Evolutionary conservation across 2,329 filamentous ascomycete species (phyloP).

Genomic region (Colletotrichum sp.): DNA sequence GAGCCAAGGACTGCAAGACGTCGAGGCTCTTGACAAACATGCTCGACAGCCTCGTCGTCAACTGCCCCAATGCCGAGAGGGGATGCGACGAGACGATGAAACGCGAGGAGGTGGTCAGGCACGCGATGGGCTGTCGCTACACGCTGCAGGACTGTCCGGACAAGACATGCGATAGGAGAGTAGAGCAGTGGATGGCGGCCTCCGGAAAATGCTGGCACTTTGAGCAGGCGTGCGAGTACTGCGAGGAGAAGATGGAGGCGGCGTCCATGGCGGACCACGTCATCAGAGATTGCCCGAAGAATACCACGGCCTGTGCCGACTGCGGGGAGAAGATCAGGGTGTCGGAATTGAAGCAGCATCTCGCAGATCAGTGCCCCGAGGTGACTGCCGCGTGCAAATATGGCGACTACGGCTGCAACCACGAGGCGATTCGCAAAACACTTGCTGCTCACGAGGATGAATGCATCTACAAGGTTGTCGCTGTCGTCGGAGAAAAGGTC

Average conservation of each 20-base stretch:
- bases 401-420: conserved; percentile 52
- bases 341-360: conserved; percentile 52
- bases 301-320: conserved; percentile 52
- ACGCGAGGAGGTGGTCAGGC: conserved; percentile 59
- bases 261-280: conserved; percentile 52
- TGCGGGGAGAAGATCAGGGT: conserved; percentile 52
- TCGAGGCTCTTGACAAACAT: conserved; percentile 61
- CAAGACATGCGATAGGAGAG: conserved; percentile 53
- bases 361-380: conserved; percentile 49
- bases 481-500: conserved; percentile 51
- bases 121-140: conserved; percentile 63
- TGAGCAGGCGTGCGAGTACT: conserved; percentile 57
- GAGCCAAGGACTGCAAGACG: conserved; percentile 29
- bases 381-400: conserved; percentile 49
- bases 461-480: conserved; percentile 60
- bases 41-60: conserved; percentile 63
- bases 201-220: conserved; percentile 56
- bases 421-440: conserved; percentile 39
- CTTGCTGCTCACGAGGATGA: conserved; percentile 49
- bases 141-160: conserved; percentile 62
- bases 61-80: conserved; percentile 57
- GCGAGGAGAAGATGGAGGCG: conserved; percentile 52
- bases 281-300: conserved; percentile 47
- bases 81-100: conserved; percentile 58
- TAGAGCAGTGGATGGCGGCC: conserved; percentile 51